Evolutionary conservation across 768 basidiomycete species (phyloP).

Genomic region (Russula virescens): DNA sequence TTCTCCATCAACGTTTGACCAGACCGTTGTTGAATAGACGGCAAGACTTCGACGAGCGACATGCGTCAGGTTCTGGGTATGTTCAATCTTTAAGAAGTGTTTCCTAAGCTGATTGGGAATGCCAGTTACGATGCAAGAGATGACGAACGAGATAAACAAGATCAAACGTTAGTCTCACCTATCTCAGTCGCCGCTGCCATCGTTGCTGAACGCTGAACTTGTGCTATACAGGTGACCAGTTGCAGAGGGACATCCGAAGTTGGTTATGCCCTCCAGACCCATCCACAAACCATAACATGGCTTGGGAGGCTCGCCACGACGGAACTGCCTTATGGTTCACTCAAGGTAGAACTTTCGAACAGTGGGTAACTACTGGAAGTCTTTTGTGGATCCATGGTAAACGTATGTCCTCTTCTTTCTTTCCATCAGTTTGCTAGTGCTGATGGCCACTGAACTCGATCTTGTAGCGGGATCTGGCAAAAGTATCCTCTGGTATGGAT

Average conservation of each 20-base stretch:
- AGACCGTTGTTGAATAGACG: not conserved
- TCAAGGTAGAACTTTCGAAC: not conserved
- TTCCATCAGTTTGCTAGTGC: no score
- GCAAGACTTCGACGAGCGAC: not conserved
- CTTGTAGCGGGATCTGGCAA: slow-evolving; percentile 9
- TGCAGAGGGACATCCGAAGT: not conserved
- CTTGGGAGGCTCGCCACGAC: not conserved
- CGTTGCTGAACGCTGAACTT: no score
- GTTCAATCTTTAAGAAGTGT: not conserved
- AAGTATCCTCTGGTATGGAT: slow-evolving; percentile 3
- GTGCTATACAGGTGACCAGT: not conserved
- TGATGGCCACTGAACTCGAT: not conserved
- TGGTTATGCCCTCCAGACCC: not conserved
- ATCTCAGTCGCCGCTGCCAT: no score
- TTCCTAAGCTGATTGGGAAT: not conserved
- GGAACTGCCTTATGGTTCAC: slow-evolving; percentile 4
- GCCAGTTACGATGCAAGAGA: not conserved
- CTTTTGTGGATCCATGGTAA: slow-evolving; percentile 6
- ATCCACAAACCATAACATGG: not conserved
- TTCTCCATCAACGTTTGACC: no score
- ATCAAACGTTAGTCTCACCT: slow-evolving; percentile 1
- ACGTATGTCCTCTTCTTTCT: not conserved
- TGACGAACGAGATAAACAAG: not conserved
- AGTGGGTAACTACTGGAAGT: not conserved
- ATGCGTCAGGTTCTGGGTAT: not conserved